Conservation (phyloP, 345 rosid species). For the Lumnitzera littorea region DNA sequence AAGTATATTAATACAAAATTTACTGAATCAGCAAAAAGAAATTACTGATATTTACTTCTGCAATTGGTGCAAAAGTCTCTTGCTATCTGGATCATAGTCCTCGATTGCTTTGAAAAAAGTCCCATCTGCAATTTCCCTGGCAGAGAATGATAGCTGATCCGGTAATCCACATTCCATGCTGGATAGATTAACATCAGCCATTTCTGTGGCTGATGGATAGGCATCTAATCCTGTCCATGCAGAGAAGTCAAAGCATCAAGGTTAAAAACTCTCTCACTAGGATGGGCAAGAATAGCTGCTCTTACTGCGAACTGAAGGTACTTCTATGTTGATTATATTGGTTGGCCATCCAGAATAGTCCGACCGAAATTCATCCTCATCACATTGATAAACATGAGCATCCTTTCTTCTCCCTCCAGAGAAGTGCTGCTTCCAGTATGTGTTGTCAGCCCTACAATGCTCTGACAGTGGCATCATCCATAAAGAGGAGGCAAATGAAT, state of each 20-base stretch:
- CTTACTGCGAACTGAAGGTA: slow-evolving; percentile 75
- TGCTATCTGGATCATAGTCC: slow-evolving; percentile 92
- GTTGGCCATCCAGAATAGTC: slow-evolving; percentile 99
- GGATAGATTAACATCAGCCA: slow-evolving; percentile 56
- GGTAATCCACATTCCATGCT: slow-evolving; percentile 89
- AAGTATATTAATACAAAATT: no score
- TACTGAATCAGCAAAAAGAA: no score
- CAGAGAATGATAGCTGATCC: slow-evolving; percentile 82
- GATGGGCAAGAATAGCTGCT: slow-evolving; percentile 7
- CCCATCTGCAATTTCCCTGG: slow-evolving; percentile 94
- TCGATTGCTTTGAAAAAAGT: slow-evolving; percentile 91
- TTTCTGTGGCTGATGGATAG: slow-evolving; percentile 62
- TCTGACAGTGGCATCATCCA: slow-evolving; percentile 95
- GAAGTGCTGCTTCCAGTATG: slow-evolving; percentile 72
- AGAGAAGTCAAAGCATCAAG: slow-evolving; percentile 16
- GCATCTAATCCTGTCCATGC: slow-evolving; percentile 42
- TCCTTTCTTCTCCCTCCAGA: slow-evolving; percentile 45
- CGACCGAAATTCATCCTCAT: slow-evolving; percentile 58
- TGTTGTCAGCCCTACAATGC: slow-evolving; percentile 68
- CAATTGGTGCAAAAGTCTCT: slow-evolving; percentile 69
- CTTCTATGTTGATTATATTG: slow-evolving; percentile 81
- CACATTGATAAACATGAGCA: slow-evolving; percentile 63
- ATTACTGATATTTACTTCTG: slow-evolving; percentile 43
- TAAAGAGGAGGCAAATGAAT: slow-evolving; percentile 78
- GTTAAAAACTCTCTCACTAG: not conserved